Percentiles rank a stretch among this genome's conserved stretches.
Conservation (phyloP, 1,284 basidiomycete genomes). For the Chondrostereum purpureum region DNA sequence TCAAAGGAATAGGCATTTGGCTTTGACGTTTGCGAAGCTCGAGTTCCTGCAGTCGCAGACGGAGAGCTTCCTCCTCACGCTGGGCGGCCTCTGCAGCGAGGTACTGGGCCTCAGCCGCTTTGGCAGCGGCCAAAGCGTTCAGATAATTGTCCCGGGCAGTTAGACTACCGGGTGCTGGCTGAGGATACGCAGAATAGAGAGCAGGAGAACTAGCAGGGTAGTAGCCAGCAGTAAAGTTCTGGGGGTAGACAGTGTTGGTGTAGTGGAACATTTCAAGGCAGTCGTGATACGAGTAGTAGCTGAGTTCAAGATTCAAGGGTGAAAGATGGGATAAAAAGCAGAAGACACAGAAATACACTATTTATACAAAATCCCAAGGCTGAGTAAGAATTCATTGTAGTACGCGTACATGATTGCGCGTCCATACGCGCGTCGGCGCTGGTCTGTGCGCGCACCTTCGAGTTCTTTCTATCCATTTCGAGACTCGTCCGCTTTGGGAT, state of each 20-base stretch:
- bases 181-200: background rate
- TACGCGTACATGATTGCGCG: no score
- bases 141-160: conserved; percentile 20
- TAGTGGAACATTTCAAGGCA: background rate
- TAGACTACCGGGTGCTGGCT: background rate
- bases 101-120: conserved; percentile 24
- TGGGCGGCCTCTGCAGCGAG: conserved; percentile 24
- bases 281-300: no score
- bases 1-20: background rate
- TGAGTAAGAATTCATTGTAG: no score
- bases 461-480: no score
- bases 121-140: conserved; percentile 19
- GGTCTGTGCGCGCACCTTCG: no score
- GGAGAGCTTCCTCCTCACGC: conserved; percentile 25
- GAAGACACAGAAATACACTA: no score
- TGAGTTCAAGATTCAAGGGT: no score
- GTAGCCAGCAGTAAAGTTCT: background rate
- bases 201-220: background rate
- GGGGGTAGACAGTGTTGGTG: background rate
- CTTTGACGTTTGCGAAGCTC: conserved; percentile 19
- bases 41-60: conserved; percentile 23
- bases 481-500: no score
- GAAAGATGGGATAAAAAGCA: no score
- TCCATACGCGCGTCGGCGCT: no score
- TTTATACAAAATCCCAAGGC: no score